These are phyloP conservation scores for Suhomyces sp. DNA, from an alignment of 805 yeast species.

Conservation along the genomic window DNA sequence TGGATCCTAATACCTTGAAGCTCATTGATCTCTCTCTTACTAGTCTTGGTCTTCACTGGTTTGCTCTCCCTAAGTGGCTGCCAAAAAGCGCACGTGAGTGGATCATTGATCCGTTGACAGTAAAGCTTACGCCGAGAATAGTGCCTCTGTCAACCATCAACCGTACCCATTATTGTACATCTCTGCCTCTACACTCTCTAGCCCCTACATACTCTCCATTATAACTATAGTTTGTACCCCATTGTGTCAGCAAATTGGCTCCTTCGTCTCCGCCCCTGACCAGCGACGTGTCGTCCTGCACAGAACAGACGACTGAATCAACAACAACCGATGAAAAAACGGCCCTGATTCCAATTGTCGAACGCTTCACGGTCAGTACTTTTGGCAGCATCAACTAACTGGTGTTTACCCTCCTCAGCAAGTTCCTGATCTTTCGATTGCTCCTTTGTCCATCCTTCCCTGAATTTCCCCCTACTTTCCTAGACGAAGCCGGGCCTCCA, in stretches of 20 bases:
- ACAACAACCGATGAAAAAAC: constrained; percentile 4
- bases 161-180: no score
- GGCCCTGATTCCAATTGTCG: not conserved
- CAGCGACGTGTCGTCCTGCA: constrained; percentile 6
- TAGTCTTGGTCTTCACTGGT: not conserved
- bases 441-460: not conserved
- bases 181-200: no score
- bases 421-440: not conserved
- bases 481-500: not conserved
- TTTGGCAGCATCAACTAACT: not conserved
- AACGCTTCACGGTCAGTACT: not conserved
- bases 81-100: not conserved
- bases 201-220: no score
- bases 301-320: constrained; percentile 1
- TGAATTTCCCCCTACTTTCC: not conserved
- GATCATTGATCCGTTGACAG: not conserved
- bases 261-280: not conserved
- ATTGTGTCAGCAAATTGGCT: not conserved
- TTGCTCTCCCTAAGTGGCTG: not conserved
- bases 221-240: no score
- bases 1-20: constrained; percentile 30
- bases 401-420: not conserved
- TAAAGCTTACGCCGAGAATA: no score
- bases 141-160: no score
- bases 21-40: not conserved